These are phyloP conservation scores for Carex parvula DNA, from an alignment of 176 grass and related monocot species.

Conservation along the genomic window DNA sequence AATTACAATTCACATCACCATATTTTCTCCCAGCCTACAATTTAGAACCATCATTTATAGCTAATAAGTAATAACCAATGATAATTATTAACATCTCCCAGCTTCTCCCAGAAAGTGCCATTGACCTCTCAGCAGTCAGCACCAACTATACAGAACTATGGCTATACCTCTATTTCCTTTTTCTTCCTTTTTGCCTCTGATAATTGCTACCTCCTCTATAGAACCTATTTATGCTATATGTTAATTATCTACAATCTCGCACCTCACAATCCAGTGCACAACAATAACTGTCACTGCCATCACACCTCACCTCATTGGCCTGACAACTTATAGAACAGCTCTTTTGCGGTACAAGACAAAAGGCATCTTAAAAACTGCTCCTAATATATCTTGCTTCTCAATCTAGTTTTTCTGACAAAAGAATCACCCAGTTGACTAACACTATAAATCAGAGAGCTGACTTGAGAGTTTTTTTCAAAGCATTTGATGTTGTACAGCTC, in stretches of 20 bases:
- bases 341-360: neutral
- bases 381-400: neutral
- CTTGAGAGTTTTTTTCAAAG: neutral
- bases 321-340: neutral
- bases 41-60: neutral
- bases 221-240: conserved; percentile 9
- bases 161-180: neutral
- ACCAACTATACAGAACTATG: conserved; percentile 9
- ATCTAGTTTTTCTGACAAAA: neutral
- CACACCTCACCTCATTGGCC: neutral
- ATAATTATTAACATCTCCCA: neutral
- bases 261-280: neutral
- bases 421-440: neutral
- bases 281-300: conserved; percentile 11
- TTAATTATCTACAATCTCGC: neutral
- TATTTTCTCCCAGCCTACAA: neutral
- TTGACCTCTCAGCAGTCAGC: neutral
- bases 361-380: neutral
- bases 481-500: neutral
- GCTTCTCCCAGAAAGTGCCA: neutral
- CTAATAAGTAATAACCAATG: neutral
- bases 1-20: neutral
- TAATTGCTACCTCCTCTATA: neutral
- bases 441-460: conserved; percentile 1
- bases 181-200: neutral